Evolutionary conservation across 2,329 filamentous ascomycete genomes (phyloP).

Genomic region (Tolypocladium cylindrosporum): DNA sequence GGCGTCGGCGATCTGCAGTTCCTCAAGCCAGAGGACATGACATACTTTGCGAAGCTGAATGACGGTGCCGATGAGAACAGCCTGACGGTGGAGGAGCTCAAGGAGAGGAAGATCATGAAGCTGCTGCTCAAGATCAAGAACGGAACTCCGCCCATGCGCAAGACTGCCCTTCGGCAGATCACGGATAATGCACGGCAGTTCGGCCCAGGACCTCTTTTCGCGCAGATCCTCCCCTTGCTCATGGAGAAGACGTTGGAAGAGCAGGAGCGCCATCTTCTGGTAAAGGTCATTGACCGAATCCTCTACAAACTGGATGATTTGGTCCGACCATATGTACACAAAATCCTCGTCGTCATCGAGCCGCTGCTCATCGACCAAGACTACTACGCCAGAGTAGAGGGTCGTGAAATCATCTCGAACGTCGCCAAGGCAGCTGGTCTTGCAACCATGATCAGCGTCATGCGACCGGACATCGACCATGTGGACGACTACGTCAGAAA

Average conservation of each 20-base stretch:
- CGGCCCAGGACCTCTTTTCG: conserved; percentile 86
- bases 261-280: conserved; percentile 92
- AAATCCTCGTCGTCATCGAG: conserved; percentile 97
- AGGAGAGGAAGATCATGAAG: conserved; percentile 98
- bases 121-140: conserved; percentile 97
- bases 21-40: conserved; percentile 98
- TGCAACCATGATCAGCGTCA: conserved; percentile 98
- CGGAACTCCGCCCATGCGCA: conserved; percentile 95
- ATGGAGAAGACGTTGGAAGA: conserved; percentile 99
- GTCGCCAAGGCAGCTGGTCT: conserved; percentile 92
- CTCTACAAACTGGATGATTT: conserved; percentile 97
- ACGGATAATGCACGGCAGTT: conserved; percentile 97
- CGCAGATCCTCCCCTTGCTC: conserved; percentile 89
- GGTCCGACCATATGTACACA: conserved; percentile 92
- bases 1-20: conserved; percentile 94
- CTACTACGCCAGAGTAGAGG: conserved; percentile 96
- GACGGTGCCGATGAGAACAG: conserved; percentile 88
- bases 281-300: conserved; percentile 98
- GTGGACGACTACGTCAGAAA: conserved; percentile 98
- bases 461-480: conserved; percentile 97
- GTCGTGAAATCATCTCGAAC: conserved; percentile 97
- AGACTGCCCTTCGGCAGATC: conserved; percentile 91
- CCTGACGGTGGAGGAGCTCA: conserved; percentile 87
- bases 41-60: conserved; percentile 95
- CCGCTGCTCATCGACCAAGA: conserved; percentile 98